phyloP scores from a whole-genome alignment of 2,329 filamentous ascomycete species.

The Colletotrichum coccodes region DNA sequence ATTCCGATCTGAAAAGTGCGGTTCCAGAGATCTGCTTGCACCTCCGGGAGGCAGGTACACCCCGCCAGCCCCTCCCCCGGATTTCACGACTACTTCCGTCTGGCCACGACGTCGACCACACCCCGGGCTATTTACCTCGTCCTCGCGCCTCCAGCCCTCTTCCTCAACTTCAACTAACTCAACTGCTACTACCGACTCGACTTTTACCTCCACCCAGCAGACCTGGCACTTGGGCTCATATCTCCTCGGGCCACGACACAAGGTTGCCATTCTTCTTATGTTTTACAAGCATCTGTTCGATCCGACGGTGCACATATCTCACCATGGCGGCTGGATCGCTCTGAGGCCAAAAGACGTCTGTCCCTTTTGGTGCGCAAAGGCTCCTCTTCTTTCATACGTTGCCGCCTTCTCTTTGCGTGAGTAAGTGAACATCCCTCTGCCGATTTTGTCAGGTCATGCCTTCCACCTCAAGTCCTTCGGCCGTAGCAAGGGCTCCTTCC shows the following conservation, averaged over 20 bases:
- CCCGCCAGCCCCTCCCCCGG: neutral
- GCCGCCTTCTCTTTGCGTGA: neutral
- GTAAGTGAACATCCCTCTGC: neutral
- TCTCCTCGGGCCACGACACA: neutral
- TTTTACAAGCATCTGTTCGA: neutral
- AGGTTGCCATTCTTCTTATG: no score
- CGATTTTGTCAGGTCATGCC: neutral
- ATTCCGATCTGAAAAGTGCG: no score
- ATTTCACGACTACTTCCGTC: neutral
- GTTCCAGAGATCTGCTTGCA: neutral
- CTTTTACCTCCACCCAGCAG: neutral
- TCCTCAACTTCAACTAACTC: neutral
- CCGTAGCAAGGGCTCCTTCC: no score
- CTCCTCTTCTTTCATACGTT: neutral
- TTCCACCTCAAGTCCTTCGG: neutral
- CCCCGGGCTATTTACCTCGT: neutral
- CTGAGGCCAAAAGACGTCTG: neutral
- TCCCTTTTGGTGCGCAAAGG: neutral
- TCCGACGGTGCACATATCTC: neutral
- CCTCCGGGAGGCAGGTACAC: neutral
- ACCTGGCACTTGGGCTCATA: neutral
- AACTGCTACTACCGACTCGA: neutral
- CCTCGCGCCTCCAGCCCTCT: neutral
- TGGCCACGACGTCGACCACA: neutral
- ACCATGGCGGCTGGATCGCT: neutral